Evolutionary conservation across 2,329 filamentous ascomycete species (phyloP), one percentile per base, ranked within the genome.

Genomic region (Penicillium sp.): DNA sequence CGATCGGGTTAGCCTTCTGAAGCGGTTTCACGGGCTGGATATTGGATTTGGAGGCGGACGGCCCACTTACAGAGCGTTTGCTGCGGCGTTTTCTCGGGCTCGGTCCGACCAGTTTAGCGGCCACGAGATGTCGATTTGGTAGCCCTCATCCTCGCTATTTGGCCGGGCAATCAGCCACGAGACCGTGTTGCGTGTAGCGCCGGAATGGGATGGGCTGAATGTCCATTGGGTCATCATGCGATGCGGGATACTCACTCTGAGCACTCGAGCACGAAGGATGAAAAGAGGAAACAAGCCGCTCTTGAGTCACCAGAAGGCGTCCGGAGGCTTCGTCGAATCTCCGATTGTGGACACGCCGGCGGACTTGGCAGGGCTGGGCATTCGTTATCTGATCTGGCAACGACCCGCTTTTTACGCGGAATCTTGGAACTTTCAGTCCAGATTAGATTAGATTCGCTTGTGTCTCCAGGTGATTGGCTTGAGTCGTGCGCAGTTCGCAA

Each of bases 101-200:
- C 30, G 61, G 2, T 51, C 57, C 38, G 61, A 45, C 71, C 70
- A 73, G 31, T 45, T 56, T 13, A 72, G 63, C 4, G 71, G 71
- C 71, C 71, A 73, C 3, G 69, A 70, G 11, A 70, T 56, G 30
- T 72, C 67, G 8, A 72, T 67, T 29, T 68, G 60, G 60, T 71
- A 72, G 6, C 58, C 48, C 15, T 62, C 52, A 1, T 61, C 48
- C n/a, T 62, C 48, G 1, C 59, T 19, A 3, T 60, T 30, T 17
- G 54, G 26, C 21, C 41, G 63, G 17, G 53, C 53, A 7, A 66
- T 57, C 5, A 56, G 38, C 66, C 67, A 69, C 2, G 56, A 56
- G n/a, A 60, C 61, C 29, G 59, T 65, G 44, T 67, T 67, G 15
- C 41, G 62, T 11, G 55, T 30, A n/a, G 31, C 19, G 5, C 58